Base-by-base conservation (phyloP, 495 filamentous ascomycete genomes). In the Viridothelium virens region DNA sequence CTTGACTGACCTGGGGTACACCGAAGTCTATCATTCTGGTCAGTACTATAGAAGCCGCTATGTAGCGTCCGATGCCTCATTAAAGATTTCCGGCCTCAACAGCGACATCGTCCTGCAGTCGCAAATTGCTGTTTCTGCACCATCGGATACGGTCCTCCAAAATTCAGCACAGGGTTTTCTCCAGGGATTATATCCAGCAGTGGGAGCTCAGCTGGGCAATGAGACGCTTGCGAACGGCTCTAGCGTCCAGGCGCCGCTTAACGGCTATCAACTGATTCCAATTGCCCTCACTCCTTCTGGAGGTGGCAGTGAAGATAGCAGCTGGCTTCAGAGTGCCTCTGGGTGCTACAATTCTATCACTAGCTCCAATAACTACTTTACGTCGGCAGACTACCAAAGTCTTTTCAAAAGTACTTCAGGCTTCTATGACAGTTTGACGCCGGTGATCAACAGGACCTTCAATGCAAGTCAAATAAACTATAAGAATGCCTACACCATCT, bases 401-500 rank as follows among this genome's bases (percentile, higher is more conserved):
- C 74, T 84, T 48, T 73, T 84, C 9, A 70, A 75, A 41, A 79
- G 79, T 65, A 91, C 88, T 67, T 70, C 76, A 69, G 77, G 74
- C 65, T 88, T 92, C 79, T 91, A 92, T 80, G 65, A 81, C 70
- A 79, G 75, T 37, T 69, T 93, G 38, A 73, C 83, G 12, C 84
- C 87, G 9, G 76, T 87, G 48, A 79, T 91, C 74, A 84, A 86
- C 72, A 69, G 73, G 39, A 82, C 85, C 3, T 88, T 89, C 72
- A 72, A 71, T 39, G 71, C 77, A 18, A 76, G 70, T 44, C 70
- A 83, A 61, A 82, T 84, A 63, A 86, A 53, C 68, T 91, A 84
- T 79, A 85, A 86, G 74, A 90, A 91, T 71, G 89, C 86, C 34
- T 92, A 91, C 75, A 76, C 79, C 64, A 88, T 94, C 72, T 90